Evolutionary conservation across 306 rosid species (phyloP).

Genomic region (Delonix regia): DNA sequence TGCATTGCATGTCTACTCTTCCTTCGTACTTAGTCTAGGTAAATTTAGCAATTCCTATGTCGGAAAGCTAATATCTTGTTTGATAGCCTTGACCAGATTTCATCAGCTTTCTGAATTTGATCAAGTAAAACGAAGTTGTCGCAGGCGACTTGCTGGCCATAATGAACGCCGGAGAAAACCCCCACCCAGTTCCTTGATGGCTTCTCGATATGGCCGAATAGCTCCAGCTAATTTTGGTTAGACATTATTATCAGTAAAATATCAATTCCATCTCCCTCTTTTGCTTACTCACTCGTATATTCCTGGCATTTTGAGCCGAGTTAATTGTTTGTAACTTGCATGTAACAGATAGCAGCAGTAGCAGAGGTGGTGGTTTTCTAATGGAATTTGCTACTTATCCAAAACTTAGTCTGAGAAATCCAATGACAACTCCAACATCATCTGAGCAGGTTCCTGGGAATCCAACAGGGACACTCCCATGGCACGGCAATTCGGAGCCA

Average conservation of each 20-base stretch:
- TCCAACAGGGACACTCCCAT: constrained; percentile 47
- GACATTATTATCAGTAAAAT: constrained; percentile 37
- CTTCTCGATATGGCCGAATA: constrained; percentile 60
- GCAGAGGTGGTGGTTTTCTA: constrained; percentile 66
- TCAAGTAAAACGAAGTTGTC: constrained; percentile 94
- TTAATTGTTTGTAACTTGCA: constrained; percentile 28
- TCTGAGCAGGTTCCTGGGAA: constrained; percentile 54
- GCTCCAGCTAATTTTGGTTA: constrained; percentile 67
- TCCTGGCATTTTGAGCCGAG: not conserved
- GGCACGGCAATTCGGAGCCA: constrained; percentile 68
- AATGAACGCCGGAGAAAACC: constrained; percentile 97
- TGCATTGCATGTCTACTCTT: constrained; percentile 6
- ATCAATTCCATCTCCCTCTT: constrained; percentile 14
- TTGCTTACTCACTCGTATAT: not conserved
- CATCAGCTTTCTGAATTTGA: constrained; percentile 94
- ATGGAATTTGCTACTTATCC: constrained; percentile 79
- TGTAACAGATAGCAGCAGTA: constrained; percentile 60
- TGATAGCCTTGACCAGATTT: constrained; percentile 63
- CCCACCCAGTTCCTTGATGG: constrained; percentile 68
- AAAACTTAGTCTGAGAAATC: constrained; percentile 57
- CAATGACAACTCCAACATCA: constrained; percentile 50
- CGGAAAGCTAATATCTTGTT: constrained; percentile 36
- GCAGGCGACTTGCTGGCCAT: constrained; percentile 94
- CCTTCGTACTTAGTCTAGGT: not conserved
- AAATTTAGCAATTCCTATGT: not conserved